Evolutionary conservation across 208 protist genomes (phyloP).

Genomic region (Dictyostelium gargantuum): DNA sequence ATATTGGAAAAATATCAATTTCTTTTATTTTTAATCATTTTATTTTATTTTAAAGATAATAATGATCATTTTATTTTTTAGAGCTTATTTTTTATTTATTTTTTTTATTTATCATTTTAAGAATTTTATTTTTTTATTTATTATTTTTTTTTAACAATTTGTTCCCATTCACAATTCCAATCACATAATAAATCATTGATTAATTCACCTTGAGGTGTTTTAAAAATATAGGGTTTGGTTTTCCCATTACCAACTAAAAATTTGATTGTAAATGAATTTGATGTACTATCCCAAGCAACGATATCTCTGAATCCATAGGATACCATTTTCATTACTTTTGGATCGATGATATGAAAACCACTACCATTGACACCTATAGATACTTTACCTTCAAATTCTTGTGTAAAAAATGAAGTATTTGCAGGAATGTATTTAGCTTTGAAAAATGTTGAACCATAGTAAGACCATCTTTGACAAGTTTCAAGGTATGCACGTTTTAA

Average conservation of each 20-base stretch:
- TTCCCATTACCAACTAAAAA: neutral
- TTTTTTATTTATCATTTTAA: no score
- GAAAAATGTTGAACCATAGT: constrained; percentile 64
- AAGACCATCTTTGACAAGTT: constrained; percentile 37
- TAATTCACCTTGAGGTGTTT: constrained; percentile 43
- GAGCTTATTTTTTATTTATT: no score
- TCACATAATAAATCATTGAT: constrained; percentile 53
- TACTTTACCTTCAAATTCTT: constrained; percentile 65
- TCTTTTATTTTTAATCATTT: no score
- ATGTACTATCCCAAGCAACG: constrained; percentile 26
- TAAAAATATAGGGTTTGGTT: constrained; percentile 36
- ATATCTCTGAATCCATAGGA: constrained; percentile 48
- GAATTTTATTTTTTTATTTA: no score
- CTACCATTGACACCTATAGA: constrained; percentile 49
- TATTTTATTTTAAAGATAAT: no score
- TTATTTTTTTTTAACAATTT: neutral
- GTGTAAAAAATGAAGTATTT: constrained; percentile 14
- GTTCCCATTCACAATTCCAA: constrained; percentile 15
- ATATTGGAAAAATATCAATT: no score
- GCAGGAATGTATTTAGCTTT: constrained; percentile 43
- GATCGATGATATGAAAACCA: constrained; percentile 69
- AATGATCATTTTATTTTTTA: no score
- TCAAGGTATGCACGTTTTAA: constrained; percentile 46
- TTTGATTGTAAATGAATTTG: constrained; percentile 29
- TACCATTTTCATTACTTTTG: constrained; percentile 60